Conservation (phyloP, 805 yeast species). For the Phaffomyces antillensis region DNA sequence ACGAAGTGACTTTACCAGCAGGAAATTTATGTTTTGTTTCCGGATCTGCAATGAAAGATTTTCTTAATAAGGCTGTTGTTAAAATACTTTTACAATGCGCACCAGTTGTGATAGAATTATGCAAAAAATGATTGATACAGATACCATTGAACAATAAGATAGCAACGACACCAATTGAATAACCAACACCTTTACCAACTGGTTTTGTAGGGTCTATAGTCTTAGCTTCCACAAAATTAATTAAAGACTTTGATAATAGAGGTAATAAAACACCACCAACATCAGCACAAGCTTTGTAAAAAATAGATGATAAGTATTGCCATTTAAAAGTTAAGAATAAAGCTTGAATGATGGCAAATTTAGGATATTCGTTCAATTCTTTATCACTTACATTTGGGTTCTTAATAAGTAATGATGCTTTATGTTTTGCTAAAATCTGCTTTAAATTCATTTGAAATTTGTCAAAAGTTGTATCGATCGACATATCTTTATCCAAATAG, state of each 20-base stretch:
- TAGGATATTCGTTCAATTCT: slow-evolving; percentile 37
- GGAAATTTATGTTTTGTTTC: slow-evolving; percentile 48
- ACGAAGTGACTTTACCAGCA: slow-evolving; percentile 57
- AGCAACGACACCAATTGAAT: slow-evolving; percentile 45
- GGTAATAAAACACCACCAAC: slow-evolving; percentile 45
- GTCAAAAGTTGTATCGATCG: slow-evolving; percentile 34
- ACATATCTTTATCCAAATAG: slow-evolving; percentile 34
- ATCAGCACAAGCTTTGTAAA: slow-evolving; percentile 40
- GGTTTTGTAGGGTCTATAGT: slow-evolving; percentile 31
- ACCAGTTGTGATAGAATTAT: slow-evolving; percentile 50
- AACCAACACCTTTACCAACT: slow-evolving; percentile 49
- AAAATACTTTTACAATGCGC: slow-evolving; percentile 59
- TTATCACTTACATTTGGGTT: slow-evolving; percentile 32
- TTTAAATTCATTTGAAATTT: slow-evolving; percentile 31
- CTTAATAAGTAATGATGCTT: slow-evolving; percentile 22
- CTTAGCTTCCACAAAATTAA: slow-evolving; percentile 43
- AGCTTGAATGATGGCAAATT: slow-evolving; percentile 32
- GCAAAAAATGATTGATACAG: slow-evolving; percentile 43
- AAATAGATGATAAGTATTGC: slow-evolving; percentile 34
- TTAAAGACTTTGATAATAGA: slow-evolving; percentile 44
- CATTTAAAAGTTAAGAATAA: slow-evolving; percentile 42
- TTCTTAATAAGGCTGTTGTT: slow-evolving; percentile 58
- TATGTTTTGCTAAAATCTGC: slow-evolving; percentile 26
- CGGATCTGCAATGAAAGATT: slow-evolving; percentile 51
- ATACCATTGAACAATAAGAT: slow-evolving; percentile 35